Conservation (phyloP, 139 green algal species). For the Edaphochlamys debaryana region DNA sequence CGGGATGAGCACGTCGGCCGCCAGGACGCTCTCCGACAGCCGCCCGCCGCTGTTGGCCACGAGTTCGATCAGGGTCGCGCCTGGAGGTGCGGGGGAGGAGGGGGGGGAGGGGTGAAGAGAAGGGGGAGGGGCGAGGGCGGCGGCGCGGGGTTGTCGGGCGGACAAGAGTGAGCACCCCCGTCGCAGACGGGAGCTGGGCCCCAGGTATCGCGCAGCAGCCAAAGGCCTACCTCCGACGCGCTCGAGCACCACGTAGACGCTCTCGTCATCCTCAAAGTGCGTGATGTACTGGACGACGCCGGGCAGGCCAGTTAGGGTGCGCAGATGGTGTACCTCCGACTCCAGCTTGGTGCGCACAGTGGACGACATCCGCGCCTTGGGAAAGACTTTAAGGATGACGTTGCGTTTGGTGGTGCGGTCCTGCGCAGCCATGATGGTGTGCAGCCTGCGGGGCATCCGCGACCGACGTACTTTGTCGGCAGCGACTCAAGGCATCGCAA, state of each 20-base stretch:
- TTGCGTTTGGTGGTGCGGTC: constrained; percentile 16
- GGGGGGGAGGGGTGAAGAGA: no score
- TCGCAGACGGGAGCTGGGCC: no score
- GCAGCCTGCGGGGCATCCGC: background rate
- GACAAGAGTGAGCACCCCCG: no score
- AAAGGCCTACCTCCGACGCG: background rate
- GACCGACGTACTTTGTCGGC: background rate
- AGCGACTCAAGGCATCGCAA: background rate
- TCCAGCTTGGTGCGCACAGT: constrained; percentile 23
- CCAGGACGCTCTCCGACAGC: constrained; percentile 48
- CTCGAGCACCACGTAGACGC: constrained; percentile 42
- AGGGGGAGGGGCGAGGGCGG: no score
- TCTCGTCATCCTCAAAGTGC: constrained; percentile 31
- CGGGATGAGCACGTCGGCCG: constrained; percentile 53
- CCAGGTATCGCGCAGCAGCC: no score
- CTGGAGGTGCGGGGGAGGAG: constrained; percentile 1
- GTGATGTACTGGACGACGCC: constrained; percentile 41
- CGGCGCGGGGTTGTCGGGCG: no score
- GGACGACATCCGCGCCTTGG: background rate
- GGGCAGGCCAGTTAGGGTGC: background rate
- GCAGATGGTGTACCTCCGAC: constrained; percentile 18
- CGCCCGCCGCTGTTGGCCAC: constrained; percentile 55
- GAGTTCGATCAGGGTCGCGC: constrained; percentile 59
- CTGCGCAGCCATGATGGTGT: constrained; percentile 29
- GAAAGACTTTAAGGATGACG: constrained; percentile 41